A percentile compares a stretch with the other conserved stretches of the same genome.
Conservation (phyloP, 495 filamentous ascomycete species). For the Podospora pseudoanserina region DNA sequence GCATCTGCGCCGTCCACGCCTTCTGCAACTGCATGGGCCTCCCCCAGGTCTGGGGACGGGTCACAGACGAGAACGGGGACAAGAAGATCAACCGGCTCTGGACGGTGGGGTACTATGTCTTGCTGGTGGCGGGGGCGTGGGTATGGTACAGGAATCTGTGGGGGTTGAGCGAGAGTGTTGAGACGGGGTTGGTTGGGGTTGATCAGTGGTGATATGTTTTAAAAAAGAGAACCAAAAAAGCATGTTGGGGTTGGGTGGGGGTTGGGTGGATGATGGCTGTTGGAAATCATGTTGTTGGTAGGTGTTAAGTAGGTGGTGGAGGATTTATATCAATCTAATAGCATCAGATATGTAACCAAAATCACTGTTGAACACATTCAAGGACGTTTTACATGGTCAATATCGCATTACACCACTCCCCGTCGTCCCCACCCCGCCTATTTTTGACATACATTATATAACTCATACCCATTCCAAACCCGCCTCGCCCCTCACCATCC, state of each 20-base stretch:
- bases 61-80: slow-evolving; percentile 35
- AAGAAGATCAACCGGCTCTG: slow-evolving; percentile 44
- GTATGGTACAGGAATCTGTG: slow-evolving; percentile 67
- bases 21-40: slow-evolving; percentile 94
- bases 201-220: slow-evolving; percentile 16
- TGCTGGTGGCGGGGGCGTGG: slow-evolving; percentile 67
- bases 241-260: neutral
- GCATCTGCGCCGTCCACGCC: slow-evolving; percentile 69
- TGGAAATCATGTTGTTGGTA: too few species aligned
- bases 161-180: slow-evolving; percentile 59
- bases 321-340: too few species aligned
- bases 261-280: too few species aligned
- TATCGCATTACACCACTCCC: neutral
- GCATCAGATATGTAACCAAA: too few species aligned
- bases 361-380: neutral
- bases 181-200: slow-evolving; percentile 40
- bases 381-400: neutral
- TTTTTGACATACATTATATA: neutral
- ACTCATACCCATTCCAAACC: slow-evolving; percentile 1
- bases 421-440: neutral
- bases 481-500: neutral
- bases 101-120: slow-evolving; percentile 72
- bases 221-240: neutral
- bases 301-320: too few species aligned
- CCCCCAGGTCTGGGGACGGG: slow-evolving; percentile 79